Conservation (phyloP, 331 rosid species). For the Malus hybrid region DNA sequence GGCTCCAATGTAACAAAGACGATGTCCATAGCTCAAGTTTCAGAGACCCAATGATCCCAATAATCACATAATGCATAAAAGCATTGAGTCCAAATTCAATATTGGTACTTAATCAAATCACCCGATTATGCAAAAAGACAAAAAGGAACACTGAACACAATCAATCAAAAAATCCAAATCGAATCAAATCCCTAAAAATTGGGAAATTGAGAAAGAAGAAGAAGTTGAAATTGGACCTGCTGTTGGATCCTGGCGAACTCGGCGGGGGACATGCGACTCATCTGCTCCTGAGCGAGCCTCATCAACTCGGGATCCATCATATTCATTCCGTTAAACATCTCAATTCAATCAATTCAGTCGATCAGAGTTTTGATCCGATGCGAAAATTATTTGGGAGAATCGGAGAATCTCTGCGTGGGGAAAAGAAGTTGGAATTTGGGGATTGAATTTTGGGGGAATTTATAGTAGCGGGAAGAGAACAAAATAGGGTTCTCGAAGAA, state of each 20-base stretch:
- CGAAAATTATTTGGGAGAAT: too few species aligned
- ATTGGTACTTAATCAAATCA: neutral
- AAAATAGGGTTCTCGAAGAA: conserved; percentile 12
- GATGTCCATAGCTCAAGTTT: neutral
- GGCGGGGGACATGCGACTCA: conserved; percentile 95
- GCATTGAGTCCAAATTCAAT: neutral
- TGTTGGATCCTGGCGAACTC: conserved; percentile 87
- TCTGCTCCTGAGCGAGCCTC: conserved; percentile 86
- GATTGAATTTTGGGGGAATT: too few species aligned
- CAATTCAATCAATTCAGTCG: neutral
- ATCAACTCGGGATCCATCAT: conserved; percentile 97
- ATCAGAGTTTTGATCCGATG: neutral
- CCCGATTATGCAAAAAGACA: neutral
- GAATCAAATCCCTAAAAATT: neutral
- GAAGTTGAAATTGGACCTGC: conserved; percentile 37
- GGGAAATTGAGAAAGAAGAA: neutral
- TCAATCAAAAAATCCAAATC: neutral
- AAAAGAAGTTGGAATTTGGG: too few species aligned
- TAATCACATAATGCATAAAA: neutral
- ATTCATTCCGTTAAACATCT: conserved; percentile 38
- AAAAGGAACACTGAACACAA: neutral
- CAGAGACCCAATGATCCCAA: neutral
- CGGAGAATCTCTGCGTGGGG: too few species aligned
- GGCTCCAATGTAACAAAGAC: neutral
- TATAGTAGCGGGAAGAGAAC: neutral